A percentile compares a stretch with the other conserved stretches of the same genome.
Conservation (phyloP, 2,329 filamentous ascomycete genomes). For the Microsporum canis region DNA sequence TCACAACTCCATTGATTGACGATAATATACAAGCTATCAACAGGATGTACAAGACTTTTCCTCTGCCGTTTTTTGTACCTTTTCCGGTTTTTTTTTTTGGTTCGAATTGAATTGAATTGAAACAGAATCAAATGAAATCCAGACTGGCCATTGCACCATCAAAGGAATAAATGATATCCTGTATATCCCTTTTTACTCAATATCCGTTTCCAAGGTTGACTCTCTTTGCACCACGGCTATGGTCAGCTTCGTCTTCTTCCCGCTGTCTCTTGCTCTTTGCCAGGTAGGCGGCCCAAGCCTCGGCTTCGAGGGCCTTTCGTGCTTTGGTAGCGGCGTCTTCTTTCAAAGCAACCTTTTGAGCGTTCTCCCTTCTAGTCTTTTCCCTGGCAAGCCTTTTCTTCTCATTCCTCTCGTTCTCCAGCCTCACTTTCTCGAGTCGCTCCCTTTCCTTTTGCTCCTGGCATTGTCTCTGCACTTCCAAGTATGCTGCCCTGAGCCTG, state of each 20-base stretch:
- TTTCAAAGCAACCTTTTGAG: not conserved
- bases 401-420: not conserved
- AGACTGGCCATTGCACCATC: not conserved
- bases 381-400: not conserved
- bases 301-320: not conserved
- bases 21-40: not conserved
- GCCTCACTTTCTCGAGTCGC: not conserved
- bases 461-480: not conserved
- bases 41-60: not conserved
- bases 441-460: not conserved
- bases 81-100: not conserved
- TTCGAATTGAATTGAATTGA: not conserved
- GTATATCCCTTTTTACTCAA: not conserved
- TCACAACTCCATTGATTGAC: not conserved
- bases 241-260: not conserved
- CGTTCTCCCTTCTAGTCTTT: not conserved
- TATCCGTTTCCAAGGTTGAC: not conserved
- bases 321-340: not conserved
- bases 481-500: not conserved
- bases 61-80: not conserved
- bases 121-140: not conserved
- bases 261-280: not conserved
- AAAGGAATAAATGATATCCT: not conserved
- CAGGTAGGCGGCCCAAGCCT: not conserved
- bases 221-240: not conserved